Base-by-base conservation (phyloP, 176 grass and related monocot species). In the Themeda triandra region DNA sequence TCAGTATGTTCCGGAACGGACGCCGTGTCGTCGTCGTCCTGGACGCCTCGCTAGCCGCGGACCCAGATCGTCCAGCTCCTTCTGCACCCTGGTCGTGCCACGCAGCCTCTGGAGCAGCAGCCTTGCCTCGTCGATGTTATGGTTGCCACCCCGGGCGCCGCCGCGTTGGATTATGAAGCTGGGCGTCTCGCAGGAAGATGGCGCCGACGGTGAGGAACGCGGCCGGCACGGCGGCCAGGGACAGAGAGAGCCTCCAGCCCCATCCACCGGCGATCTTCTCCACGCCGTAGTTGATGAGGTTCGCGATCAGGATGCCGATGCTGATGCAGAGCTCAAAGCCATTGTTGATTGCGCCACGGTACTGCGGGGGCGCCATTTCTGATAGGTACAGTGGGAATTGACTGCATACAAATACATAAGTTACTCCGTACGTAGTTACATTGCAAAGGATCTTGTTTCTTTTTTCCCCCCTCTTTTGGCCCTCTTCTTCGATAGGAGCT, bases 331-430 rank as follows among this genome's bases (percentile, higher is more conserved):
- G 89, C 76, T 95, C 92, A 8, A 95, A 98, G 9, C 84, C 93
- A 0, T 93, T 93, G 83, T 80, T 95, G 68, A 98, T 88, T 30
- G 96, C 96, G 0, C 96, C 96, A 53, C 96, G 92, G 85, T 93
- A 88, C 23, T 88, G 87, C 0, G 96, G 87, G 0, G 93, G 96
- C 5, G 96, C 92, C 93, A 98, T 95, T 74, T 98, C 96, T 3
- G 93, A 95, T 5, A 98, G 87, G 71, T 98, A 98, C 9, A 98
- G 80, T 17, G 96, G 96, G 45, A 98, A 98, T 91, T 15, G 92
- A 89, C 95, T 98, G 86, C 71, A 90, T 8, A 18, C 51, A 8
- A 44, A 42, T 42, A 41, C n/a, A 2, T 39, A 12, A 11, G 40
- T 41, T 11, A 10, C 2, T 4, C 3, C 11, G 0, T 12, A n/a